Evolutionary conservation across 2,329 filamentous ascomycete species (phyloP).

Genomic region (Passalora sequoiae): DNA sequence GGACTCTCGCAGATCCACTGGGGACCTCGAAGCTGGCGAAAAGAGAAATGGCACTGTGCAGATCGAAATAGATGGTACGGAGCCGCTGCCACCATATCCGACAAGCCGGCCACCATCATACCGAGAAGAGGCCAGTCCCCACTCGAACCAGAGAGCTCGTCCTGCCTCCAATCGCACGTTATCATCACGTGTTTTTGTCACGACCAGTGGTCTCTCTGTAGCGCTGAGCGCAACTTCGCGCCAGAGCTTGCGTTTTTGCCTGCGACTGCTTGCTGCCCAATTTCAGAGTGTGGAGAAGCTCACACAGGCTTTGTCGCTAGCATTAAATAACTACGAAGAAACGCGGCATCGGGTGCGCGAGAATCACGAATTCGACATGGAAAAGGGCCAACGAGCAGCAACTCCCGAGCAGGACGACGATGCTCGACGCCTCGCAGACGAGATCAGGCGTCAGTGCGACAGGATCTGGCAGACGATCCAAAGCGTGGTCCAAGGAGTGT

Average conservation of each 20-base stretch:
- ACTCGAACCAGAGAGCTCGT: constrained; percentile 25
- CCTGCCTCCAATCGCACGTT: constrained; percentile 50
- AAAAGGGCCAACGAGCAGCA: constrained; percentile 27
- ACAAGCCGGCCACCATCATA: constrained; percentile 52
- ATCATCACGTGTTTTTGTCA: constrained; percentile 70
- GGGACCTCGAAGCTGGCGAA: constrained; percentile 42
- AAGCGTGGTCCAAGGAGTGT: constrained; percentile 76
- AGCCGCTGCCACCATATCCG: constrained; percentile 79
- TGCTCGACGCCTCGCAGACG: constrained; percentile 62
- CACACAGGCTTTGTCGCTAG: constrained; percentile 66
- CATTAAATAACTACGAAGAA: constrained; percentile 74
- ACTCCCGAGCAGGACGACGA: constrained; percentile 37
- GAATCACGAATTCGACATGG: constrained; percentile 41
- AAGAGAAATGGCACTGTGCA: constrained; percentile 32
- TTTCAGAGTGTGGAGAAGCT: constrained; percentile 75
- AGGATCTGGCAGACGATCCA: constrained; percentile 57
- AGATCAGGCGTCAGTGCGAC: constrained; percentile 60
- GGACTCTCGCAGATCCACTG: constrained; percentile 49
- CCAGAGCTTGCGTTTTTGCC: constrained; percentile 75
- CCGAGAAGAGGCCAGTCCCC: constrained; percentile 32
- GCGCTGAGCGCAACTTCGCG: constrained; percentile 88
- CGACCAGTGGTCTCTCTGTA: constrained; percentile 82
- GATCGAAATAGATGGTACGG: constrained; percentile 55
- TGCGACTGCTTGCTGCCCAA: constrained; percentile 73
- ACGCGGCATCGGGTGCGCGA: constrained; percentile 41